Base-by-base conservation (phyloP, 208 protist species). In the Angomonas ambiguus region DNA sequence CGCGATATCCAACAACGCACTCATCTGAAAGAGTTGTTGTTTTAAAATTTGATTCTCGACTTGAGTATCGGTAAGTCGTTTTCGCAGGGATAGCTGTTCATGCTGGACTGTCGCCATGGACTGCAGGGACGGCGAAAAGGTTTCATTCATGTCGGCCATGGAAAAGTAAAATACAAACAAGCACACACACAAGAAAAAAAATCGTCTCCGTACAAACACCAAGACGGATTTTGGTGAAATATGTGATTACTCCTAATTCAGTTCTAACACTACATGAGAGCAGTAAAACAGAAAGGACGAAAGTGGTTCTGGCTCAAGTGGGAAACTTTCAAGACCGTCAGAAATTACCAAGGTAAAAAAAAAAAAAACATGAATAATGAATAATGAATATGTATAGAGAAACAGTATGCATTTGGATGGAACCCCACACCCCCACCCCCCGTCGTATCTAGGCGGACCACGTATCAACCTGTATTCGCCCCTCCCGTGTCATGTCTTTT, bases 11-110 rank as follows among this genome's bases (percentile, higher is more conserved):
- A 95, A 82, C 24, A 95, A 59, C 5, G 85, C 70, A 62, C 82
- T 89, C 24, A 92, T 64, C 22, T 88, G 79, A 72, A 89, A 92
- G 11, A 95, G 76, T 48, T 95, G 89, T 45, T 80, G 79, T 5
- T 84, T 83, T n/a, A 95, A 67, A 20, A 88, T 72, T 0, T 74
- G 77, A 58, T 95, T 95, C 63, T 95, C 84, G 48, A 88, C 76
- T 48, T 87, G 80, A 2, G 80, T 70, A 57, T 93, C 85, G 1
- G 83, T 70, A 25, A 95, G 64, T 24, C 76, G 79, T 67, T 83
- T 85, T 57, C 92, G 79, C 28, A 95, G 67, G 6, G 72, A 61
- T 8, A 91, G 79, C 67, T 80, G 83, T 53, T 95, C 84, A 60
- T 95, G 86, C 62, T 85, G 79, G 8, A 91, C 32, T 24, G 80